These are phyloP conservation scores for Plasmodium yoelii DNA, from an alignment of 169 alveolate species.

Conservation along the genomic window DNA sequence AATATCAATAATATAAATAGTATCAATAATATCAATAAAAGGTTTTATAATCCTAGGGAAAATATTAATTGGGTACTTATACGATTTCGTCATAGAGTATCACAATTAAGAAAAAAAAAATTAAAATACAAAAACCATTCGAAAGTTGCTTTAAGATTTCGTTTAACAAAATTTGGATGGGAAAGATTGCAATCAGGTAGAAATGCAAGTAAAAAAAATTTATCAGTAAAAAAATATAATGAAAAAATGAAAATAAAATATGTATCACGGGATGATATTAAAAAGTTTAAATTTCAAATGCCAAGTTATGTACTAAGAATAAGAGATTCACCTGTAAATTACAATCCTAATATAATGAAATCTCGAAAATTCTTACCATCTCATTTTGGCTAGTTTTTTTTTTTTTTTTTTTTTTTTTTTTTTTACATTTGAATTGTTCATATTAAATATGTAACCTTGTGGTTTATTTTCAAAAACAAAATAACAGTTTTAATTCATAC, in stretches of 20 bases:
- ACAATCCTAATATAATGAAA: slow-evolving; percentile 83
- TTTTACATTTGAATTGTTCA: neutral
- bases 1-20: no score
- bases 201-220: slow-evolving; percentile 78
- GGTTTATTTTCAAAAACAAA: neutral
- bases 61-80: slow-evolving; percentile 82
- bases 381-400: slow-evolving; percentile 76
- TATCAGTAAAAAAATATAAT: slow-evolving; percentile 77
- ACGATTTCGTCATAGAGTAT: slow-evolving; percentile 78
- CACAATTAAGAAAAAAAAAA: slow-evolving; percentile 79
- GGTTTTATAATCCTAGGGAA: slow-evolving; percentile 56
- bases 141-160: slow-evolving; percentile 82
- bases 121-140: slow-evolving; percentile 84
- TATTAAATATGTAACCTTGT: neutral
- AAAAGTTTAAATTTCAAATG: slow-evolving; percentile 82
- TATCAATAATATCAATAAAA: slow-evolving; percentile 6
- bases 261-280: slow-evolving; percentile 83
- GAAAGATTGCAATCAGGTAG: slow-evolving; percentile 83
- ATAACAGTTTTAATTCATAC: neutral
- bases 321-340: slow-evolving; percentile 83
- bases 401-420: neutral
- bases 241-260: slow-evolving; percentile 83
- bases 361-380: slow-evolving; percentile 76
- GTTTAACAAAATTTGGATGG: slow-evolving; percentile 87
- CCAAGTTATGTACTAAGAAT: slow-evolving; percentile 82